Evolutionary conservation across 139 green algal species (phyloP), one percentile per base, ranked within the genome.

Genomic region (Chlamydomonas sp.): DNA sequence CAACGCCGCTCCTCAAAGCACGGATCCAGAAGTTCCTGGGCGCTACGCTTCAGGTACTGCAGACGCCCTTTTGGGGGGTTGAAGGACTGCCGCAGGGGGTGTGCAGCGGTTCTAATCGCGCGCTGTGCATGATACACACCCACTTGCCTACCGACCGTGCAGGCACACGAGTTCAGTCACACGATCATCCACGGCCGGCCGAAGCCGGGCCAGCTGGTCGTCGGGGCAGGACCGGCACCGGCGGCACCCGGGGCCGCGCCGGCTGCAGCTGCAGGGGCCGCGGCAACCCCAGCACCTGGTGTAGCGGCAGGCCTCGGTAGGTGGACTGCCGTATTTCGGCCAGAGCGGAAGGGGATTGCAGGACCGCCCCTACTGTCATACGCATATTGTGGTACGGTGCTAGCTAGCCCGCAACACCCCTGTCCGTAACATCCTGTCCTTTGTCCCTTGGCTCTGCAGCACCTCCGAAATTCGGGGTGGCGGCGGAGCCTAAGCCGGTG

Each of bases 151-250:
- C 49, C 57, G 49, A 49, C 2, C 5, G 49, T 20, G 15, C 77
- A 88, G 83, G 83, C 85, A 2, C 73, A 93, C 31, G 94, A 96
- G 88, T 96, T 96, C 88, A 92, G 89, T 73, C 92, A 95, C 86
- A 95, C 94, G 57, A 89, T 96, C 63, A 96, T 96, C 59, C 94
- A 96, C 64, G 90, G 88, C 61, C 84, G 71, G 16, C 93, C 93
- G 7, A 72, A 90, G 80, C 88, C 90, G 18, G 93, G 93, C 0
- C 86, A 94, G 75, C 77, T 95, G 59, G 88, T 95, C 63, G 92
- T 94, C 20, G 84, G 85, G 62, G 73, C 20, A 81, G 79, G 63
- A 64, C 15, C 81, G 89, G 78, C 77, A 83, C 78, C 78, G 78
- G 85, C 18, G 58, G 2, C 59, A 78, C 63, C n/a, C 7, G 12